A percentile compares a stretch with the other conserved stretches of the same genome.
These are phyloP conservation scores for Nicotiana sylvestris DNA, from an alignment of 257 asterid genomes.

Conservation along the genomic window DNA sequence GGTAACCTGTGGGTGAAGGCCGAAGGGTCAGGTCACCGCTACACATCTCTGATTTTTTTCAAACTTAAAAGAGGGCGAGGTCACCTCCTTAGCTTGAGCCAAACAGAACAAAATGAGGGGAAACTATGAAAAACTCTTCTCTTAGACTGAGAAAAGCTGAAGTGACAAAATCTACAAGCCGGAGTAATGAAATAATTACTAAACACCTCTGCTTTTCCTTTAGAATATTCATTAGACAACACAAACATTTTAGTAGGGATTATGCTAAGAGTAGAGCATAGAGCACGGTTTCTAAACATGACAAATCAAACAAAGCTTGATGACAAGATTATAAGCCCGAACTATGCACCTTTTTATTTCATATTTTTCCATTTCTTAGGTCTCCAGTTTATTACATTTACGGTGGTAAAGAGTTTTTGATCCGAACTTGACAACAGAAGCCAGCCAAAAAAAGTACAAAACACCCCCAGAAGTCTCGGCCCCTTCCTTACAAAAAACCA, in stretches of 20 bases:
- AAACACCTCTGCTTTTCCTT: not conserved
- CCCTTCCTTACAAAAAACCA: not conserved
- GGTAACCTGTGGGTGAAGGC: not conserved
- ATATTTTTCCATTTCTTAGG: slow-evolving; percentile 1
- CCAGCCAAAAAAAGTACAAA: not conserved
- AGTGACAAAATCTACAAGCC: not conserved
- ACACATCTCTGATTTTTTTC: too few relatives aligned
- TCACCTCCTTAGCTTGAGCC: not conserved
- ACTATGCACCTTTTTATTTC: not conserved
- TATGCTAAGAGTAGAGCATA: not conserved
- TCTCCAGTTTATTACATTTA: slow-evolving; percentile 12
- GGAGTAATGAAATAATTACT: not conserved
- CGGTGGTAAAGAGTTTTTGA: not conserved
- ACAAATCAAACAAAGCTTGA: not conserved
- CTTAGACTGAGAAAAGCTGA: not conserved
- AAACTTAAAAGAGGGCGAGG: too few relatives aligned
- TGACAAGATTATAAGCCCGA: not conserved
- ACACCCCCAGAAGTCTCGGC: not conserved
- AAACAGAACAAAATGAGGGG: not conserved
- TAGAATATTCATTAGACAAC: not conserved
- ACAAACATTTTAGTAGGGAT: not conserved
- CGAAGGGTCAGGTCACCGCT: not conserved
- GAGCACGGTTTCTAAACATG: not conserved
- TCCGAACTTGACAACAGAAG: not conserved
- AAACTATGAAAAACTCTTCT: not conserved